These are phyloP conservation scores for Pythium brachiatum DNA, from an alignment of 352 stramenopile species.

Conservation along the genomic window DNA sequence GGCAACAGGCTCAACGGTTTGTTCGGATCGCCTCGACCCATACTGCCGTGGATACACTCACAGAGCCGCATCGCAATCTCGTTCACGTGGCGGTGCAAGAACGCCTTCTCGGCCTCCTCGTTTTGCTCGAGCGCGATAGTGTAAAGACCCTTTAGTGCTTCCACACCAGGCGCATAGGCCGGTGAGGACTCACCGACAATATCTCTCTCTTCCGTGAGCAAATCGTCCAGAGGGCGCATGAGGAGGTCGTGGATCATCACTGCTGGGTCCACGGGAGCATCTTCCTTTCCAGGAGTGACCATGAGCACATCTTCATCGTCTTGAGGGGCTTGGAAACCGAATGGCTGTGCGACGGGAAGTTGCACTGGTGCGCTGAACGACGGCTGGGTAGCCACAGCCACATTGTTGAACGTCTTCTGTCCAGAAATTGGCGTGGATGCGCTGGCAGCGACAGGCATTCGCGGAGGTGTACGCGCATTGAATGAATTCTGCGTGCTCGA, in stretches of 20 bases:
- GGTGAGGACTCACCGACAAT: conserved; percentile 55
- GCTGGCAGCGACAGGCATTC: conserved; percentile 20
- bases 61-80: conserved; percentile 74
- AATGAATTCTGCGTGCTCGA: conserved; percentile 9
- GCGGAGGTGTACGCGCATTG: conserved; percentile 19
- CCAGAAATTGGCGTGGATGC: conserved; percentile 27
- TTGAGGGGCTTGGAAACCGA: conserved; percentile 1
- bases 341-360: background rate
- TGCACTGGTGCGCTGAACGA: background rate
- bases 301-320: conserved; percentile 63
- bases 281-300: conserved; percentile 32
- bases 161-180: conserved; percentile 58
- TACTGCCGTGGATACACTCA: conserved; percentile 70
- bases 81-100: conserved; percentile 75
- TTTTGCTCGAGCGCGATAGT: conserved; percentile 63
- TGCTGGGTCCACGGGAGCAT: conserved; percentile 30
- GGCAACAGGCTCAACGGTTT: conserved; percentile 70
- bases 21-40: conserved; percentile 54
- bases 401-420: conserved; percentile 33
- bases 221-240: conserved; percentile 55
- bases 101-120: conserved; percentile 55
- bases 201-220: conserved; percentile 63
- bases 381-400: conserved; percentile 9
- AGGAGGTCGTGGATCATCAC: conserved; percentile 39
- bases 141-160: conserved; percentile 80